phyloP scores from a whole-genome alignment of 1,139 yeast species.

The Arxiozyma bovina region DNA sequence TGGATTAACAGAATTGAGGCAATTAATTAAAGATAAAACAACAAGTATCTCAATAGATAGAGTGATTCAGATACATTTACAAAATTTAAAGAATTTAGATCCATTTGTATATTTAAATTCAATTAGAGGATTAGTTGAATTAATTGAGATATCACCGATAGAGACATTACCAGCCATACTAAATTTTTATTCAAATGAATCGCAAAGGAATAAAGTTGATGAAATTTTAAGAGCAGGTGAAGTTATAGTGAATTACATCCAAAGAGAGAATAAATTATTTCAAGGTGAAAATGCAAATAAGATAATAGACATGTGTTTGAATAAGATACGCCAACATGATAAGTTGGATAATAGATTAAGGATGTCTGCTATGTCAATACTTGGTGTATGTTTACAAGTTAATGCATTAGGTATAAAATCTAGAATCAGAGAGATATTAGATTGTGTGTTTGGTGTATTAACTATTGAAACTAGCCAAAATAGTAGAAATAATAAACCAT shows the following conservation, averaged over 20 bases:
- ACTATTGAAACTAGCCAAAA: slow-evolving; percentile 43
- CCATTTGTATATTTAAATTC: slow-evolving; percentile 81
- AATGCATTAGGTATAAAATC: slow-evolving; percentile 48
- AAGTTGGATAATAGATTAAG: slow-evolving; percentile 51
- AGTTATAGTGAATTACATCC: slow-evolving; percentile 56
- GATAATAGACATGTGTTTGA: slow-evolving; percentile 31
- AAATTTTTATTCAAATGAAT: slow-evolving; percentile 40
- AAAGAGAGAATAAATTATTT: slow-evolving; percentile 40
- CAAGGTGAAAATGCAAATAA: slow-evolving; percentile 35
- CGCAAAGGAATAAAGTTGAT: slow-evolving; percentile 39
- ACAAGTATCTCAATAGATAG: slow-evolving; percentile 44
- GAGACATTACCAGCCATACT: slow-evolving; percentile 37
- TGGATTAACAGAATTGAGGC: slow-evolving; percentile 61
- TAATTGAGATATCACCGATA: slow-evolving; percentile 41
- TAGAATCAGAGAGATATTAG: slow-evolving; percentile 50
- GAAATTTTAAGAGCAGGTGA: slow-evolving; percentile 73
- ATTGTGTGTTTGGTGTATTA: slow-evolving; percentile 68
- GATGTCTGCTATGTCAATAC: slow-evolving; percentile 77
- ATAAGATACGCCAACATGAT: slow-evolving; percentile 25
- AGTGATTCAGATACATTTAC: slow-evolving; percentile 53
- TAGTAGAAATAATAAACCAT: background rate
- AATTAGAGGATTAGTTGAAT: slow-evolving; percentile 62
- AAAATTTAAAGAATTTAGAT: slow-evolving; percentile 66
- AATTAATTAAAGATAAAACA: slow-evolving; percentile 45
- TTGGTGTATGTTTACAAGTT: slow-evolving; percentile 58